Percentiles rank a stretch among this genome's conserved stretches.
phyloP scores from a whole-genome alignment of 352 stramenopile genomes.

The Pythium apleroticum region DNA sequence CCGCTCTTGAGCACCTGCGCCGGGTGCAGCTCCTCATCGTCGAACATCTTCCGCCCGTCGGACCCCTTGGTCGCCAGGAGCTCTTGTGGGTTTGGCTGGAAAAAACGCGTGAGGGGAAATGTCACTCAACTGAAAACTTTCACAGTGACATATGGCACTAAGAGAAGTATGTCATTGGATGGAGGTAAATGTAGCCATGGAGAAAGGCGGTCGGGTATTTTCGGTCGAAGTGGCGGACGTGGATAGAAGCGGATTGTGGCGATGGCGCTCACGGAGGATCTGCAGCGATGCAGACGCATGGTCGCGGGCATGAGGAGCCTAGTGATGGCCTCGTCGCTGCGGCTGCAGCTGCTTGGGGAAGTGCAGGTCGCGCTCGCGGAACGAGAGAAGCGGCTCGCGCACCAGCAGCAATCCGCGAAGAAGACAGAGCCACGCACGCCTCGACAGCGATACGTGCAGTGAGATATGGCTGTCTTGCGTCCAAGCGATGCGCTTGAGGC shows the following conservation, averaged over 20 bases:
- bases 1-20: slow-evolving; percentile 78
- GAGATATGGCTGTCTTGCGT: too few species aligned
- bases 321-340: slow-evolving; percentile 41
- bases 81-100: background rate
- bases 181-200: slow-evolving; percentile 26
- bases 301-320: slow-evolving; percentile 50
- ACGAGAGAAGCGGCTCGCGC: slow-evolving; percentile 7
- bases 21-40: slow-evolving; percentile 59
- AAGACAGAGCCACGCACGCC: slow-evolving; percentile 20
- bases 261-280: slow-evolving; percentile 28
- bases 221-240: background rate
- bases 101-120: background rate
- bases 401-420: background rate
- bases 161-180: background rate
- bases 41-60: slow-evolving; percentile 2
- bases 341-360: slow-evolving; percentile 37
- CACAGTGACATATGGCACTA: slow-evolving; percentile 7
- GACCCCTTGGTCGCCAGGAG: background rate
- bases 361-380: slow-evolving; percentile 23
- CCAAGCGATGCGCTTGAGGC: too few species aligned
- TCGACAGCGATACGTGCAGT: slow-evolving; percentile 36
- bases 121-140: slow-evolving; percentile 10
- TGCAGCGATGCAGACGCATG: slow-evolving; percentile 51
- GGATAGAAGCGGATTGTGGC: background rate
- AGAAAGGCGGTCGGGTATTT: slow-evolving; percentile 16